These are phyloP conservation scores for Middelhovenomyces tepae DNA, from an alignment of 805 yeast genomes.

Conservation along the genomic window DNA sequence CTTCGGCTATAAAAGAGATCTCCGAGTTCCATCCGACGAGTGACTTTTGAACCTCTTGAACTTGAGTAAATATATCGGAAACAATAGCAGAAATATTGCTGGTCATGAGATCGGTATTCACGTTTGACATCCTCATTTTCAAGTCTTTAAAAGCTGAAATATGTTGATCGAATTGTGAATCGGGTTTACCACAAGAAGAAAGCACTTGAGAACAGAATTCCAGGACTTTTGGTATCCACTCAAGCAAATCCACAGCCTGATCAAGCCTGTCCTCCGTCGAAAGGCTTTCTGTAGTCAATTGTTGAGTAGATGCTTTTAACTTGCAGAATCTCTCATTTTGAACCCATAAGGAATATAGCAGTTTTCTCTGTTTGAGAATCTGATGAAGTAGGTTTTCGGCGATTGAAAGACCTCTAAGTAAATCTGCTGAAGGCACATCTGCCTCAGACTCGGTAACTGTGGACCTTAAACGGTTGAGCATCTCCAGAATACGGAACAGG, in stretches of 20 bases:
- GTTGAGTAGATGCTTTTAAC: background rate
- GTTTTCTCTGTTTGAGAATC: conserved; percentile 34
- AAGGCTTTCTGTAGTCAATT: background rate
- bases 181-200: too few relatives aligned
- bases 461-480: conserved; percentile 70
- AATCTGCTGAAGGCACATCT: conserved; percentile 68
- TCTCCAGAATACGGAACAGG: conserved; percentile 65
- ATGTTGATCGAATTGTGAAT: too few relatives aligned
- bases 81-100: too few relatives aligned
- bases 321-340: conserved; percentile 1
- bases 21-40: too few relatives aligned
- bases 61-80: too few relatives aligned
- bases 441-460: conserved; percentile 51
- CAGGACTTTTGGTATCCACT: conserved; percentile 6
- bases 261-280: background rate
- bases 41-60: too few relatives aligned
- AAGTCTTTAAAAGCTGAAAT: too few relatives aligned
- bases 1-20: too few relatives aligned
- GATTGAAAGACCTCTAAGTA: conserved; percentile 68
- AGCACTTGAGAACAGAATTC: background rate
- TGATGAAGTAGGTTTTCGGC: conserved; percentile 60
- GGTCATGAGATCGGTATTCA: too few relatives aligned
- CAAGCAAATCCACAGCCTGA: background rate
- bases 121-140: too few relatives aligned
- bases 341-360: conserved; percentile 2